Conservation (phyloP, 306 rosid genomes). For the Luffa aegyptiaca region DNA sequence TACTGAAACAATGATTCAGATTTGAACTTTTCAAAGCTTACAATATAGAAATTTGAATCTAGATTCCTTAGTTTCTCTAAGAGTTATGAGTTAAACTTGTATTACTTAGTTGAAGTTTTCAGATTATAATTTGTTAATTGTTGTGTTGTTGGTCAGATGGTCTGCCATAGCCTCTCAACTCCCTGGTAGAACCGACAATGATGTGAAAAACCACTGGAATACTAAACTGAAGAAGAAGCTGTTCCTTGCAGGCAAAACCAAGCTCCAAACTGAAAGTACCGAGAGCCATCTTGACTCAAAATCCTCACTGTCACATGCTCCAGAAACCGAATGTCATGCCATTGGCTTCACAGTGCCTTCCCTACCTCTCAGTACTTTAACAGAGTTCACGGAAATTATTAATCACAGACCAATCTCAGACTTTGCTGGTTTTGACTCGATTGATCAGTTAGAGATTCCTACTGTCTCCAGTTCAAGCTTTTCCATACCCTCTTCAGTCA, state of each 20-base stretch:
- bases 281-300: background rate
- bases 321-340: background rate
- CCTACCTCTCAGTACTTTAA: background rate
- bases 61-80: background rate
- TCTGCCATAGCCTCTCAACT: constrained; percentile 67
- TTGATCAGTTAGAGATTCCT: background rate
- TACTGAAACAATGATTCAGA: background rate
- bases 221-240: constrained; percentile 71
- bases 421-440: background rate
- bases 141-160: constrained; percentile 43
- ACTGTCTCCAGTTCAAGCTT: background rate
- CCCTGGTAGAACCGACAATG: constrained; percentile 85
- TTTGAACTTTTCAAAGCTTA: background rate
- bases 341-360: background rate
- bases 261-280: background rate
- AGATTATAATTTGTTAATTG: background rate
- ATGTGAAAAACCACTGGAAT: constrained; percentile 87
- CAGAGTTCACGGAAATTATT: background rate
- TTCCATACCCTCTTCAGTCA: background rate
- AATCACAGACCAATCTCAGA: background rate
- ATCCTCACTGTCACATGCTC: background rate
- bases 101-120: background rate
- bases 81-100: background rate
- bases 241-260: constrained; percentile 24
- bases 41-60: background rate